A percentile compares a stretch with the other conserved stretches of the same genome.
phyloP scores from a whole-genome alignment of 495 filamentous ascomycete species.

The Lentithecium fluviatile region DNA sequence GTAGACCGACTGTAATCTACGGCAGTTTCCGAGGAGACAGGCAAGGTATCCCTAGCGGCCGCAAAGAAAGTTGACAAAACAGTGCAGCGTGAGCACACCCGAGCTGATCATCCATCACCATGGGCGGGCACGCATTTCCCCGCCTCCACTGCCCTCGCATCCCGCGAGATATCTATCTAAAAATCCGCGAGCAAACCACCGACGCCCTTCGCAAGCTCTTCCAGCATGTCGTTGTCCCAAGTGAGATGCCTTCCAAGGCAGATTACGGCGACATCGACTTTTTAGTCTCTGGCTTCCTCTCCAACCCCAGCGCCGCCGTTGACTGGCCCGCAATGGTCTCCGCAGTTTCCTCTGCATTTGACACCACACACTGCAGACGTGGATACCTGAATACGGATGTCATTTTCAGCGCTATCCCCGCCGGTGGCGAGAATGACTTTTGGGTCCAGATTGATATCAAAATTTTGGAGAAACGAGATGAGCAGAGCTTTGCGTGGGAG shows the following conservation, averaged over 20 bases:
- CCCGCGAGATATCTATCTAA: conserved; percentile 15
- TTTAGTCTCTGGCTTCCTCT: conserved; percentile 3
- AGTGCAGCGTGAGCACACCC: not conserved
- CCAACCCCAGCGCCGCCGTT: not conserved
- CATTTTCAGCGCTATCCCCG: conserved; percentile 12
- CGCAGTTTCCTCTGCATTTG: not conserved
- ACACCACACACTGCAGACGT: conserved; percentile 4
- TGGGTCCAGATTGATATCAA: conserved; percentile 26
- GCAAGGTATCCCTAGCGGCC: too few relatives aligned
- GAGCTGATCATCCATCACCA: not conserved
- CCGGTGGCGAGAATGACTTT: conserved; percentile 7
- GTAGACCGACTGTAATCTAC: too few relatives aligned
- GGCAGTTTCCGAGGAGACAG: too few relatives aligned
- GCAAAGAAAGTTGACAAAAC: too few relatives aligned
- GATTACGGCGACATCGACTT: conserved; percentile 29
- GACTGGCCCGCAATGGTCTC: not conserved
- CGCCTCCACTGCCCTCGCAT: conserved; percentile 15
- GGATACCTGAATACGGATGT: not conserved
- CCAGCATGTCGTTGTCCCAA: conserved; percentile 14
- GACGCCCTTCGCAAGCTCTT: conserved; percentile 9
- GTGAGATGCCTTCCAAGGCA: conserved; percentile 15
- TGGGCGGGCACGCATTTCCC: conserved; percentile 24
- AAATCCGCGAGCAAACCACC: not conserved
- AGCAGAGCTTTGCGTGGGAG: conserved; percentile 14
- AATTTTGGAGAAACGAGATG: not conserved